Evolutionary conservation across 148 eudicot genomes (phyloP).

Genomic region (Spergularia bocconei): DNA sequence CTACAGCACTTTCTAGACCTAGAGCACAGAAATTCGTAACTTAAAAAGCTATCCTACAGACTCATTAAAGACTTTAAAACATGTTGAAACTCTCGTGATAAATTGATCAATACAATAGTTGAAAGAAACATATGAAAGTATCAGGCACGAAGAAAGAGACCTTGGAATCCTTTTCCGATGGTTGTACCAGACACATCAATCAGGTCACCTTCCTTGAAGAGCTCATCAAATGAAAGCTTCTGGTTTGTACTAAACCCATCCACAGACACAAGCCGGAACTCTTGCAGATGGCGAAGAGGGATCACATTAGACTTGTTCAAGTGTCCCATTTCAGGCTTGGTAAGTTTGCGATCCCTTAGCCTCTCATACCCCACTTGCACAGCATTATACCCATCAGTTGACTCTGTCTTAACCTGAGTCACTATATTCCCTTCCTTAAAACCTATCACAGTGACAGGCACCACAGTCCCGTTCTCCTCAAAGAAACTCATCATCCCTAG

Average conservation of each 20-base stretch:
- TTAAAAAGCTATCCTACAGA: background rate
- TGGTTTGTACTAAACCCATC: constrained; percentile 68
- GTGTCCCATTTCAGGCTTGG: constrained; percentile 85
- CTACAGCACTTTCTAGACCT: background rate
- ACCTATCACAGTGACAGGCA: constrained; percentile 93
- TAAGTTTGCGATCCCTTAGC: constrained; percentile 74
- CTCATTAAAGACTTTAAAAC: background rate
- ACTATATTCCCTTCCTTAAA: constrained; percentile 96
- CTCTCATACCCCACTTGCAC: constrained; percentile 92
- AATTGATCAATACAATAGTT: background rate
- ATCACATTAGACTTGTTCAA: constrained; percentile 70
- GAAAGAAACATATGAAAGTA: constrained; percentile 1
- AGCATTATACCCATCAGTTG: constrained; percentile 84
- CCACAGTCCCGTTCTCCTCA: constrained; percentile 60
- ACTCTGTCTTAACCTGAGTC: constrained; percentile 86
- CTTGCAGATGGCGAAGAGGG: constrained; percentile 87
- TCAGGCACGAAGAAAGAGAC: constrained; percentile 25
- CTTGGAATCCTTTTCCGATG: constrained; percentile 93
- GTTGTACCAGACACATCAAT: constrained; percentile 91
- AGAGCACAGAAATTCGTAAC: too few relatives aligned
- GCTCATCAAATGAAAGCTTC: constrained; percentile 55
- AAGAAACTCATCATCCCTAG: constrained; percentile 91
- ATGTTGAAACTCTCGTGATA: background rate
- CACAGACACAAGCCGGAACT: constrained; percentile 63
- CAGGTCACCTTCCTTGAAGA: constrained; percentile 85